Evolutionary conservation across 805 yeast genomes (phyloP), one percentile per base, ranked within the genome.

Genomic region (Spathaspora girioi): DNA sequence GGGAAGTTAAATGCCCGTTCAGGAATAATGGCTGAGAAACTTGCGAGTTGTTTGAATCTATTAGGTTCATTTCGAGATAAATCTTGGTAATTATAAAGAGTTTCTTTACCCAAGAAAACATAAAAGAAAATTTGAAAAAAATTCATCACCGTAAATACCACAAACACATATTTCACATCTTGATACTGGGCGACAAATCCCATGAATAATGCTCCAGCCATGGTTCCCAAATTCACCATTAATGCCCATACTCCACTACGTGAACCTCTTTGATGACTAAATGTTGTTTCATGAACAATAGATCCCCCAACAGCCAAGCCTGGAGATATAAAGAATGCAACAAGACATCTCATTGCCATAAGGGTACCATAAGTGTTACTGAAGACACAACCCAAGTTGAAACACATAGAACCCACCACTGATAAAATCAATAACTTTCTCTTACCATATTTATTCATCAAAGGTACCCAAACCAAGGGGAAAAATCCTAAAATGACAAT

Each of bases 401-500:
- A 56, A 10, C 41, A 46, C 51, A 51, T 43, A 12, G 56, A 50
- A 15, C 55, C 59, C 19, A 58, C 42, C 9, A 55, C 46, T 4
- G 58, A 52, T 10, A 54, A 23, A 40, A 57, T 38, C 11, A 58
- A 46, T 35, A 55, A 29, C 26, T 53, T 48, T 12, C 50, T 26
- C 9, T 58, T 50, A 11, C 61, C 61, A 32, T 53, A 58, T 32
- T 41, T 47, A 29, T 55, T 50, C 61, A 58, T 58, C 9, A 57
- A 12, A 12, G 60, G 61, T 2, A 54, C 45, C 61, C 61, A 58
- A 10, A 57, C 12, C 45, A 58, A 49, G 19, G 61, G 61, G 38
- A 55, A 48, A 12, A 47, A 43, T 9, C 61, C 61, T 43, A 58
- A 44, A 9, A 57, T 43, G 15, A 55, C 47, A 35, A 58, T 58